Evolutionary conservation across 2,329 filamentous ascomycete species (phyloP), one percentile per base, ranked within the genome.

Genomic region (Neonectria sp.): DNA sequence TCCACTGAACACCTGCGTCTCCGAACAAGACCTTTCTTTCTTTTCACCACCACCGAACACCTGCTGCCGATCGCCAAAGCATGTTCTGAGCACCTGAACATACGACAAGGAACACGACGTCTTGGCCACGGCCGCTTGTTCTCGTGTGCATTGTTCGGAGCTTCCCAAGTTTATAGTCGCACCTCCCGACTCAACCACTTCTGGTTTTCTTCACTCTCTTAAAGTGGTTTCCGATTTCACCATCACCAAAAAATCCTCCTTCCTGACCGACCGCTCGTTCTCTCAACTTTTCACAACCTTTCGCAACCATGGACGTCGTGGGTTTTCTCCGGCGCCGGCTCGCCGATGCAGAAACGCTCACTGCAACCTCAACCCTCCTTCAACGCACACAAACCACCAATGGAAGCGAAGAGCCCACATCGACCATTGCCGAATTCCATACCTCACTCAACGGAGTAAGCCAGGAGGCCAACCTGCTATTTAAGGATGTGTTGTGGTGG

Each of bases 361-460:
- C 73, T 48, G 73, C 78, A 56, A 78, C 78, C 25, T 75, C 77
- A 55, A 80, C 78, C 24, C 71, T 31, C 45, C 53, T 82, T 60
- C 67, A 79, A 58, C 76, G 78, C 65, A 77, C 72, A 61, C 72
- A 74, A 46, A 75, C 72, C 40, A 68, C 77, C 27, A 56, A 73
- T 48, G 68, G 72, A 66, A 75, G 76, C 67, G 74, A 78, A 69
- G 75, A 79, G 55, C 77, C 84, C 25, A 82, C 80, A 48, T 81
- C 84, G 24, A 88, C 86, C 24, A 87, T 91, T 65, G 83, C 86
- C 15, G 86, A 87, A 21, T 92, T 85, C 77, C 83, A 86, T 72
- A 86, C 85, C 35, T 83, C 82, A 53, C 84, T 92, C 68, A 87
- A 86, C 73, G 90, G 90, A 61, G 89, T 92, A 69, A 87, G 90